Evolutionary conservation across 1,284 basidiomycete genomes (phyloP).

Genomic region (Ceratobasidium papillatum): DNA sequence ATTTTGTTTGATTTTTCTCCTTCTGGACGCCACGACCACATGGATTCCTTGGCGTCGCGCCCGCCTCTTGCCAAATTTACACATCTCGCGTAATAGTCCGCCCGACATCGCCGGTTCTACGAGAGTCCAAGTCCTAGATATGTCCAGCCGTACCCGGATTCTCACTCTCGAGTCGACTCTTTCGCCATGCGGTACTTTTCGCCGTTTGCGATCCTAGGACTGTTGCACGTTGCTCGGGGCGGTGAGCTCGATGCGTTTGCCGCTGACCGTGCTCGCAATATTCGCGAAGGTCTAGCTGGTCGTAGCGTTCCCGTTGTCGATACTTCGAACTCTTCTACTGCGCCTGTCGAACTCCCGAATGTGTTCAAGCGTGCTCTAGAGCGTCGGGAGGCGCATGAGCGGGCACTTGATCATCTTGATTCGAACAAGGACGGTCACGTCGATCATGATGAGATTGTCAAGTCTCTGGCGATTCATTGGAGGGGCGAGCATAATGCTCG

Average conservation of each 20-base stretch:
- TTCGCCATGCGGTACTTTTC: slow-evolving; percentile 9
- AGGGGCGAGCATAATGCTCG: neutral
- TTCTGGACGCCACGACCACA: neutral
- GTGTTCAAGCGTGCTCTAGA: neutral
- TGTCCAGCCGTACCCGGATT: neutral
- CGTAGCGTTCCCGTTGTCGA: neutral
- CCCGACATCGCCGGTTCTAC: neutral
- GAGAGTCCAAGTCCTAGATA: neutral
- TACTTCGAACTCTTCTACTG: neutral
- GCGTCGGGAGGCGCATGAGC: neutral
- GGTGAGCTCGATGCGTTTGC: slow-evolving; percentile 5
- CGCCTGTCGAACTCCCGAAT: neutral
- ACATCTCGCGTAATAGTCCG: neutral
- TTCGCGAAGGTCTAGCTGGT: neutral
- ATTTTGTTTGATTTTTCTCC: neutral
- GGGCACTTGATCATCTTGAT: neutral
- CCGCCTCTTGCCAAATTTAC: neutral
- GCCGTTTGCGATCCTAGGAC: slow-evolving; percentile 3
- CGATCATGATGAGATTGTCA: neutral
- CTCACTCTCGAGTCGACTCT: neutral
- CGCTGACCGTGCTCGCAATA: neutral
- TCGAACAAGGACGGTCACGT: slow-evolving; percentile 4
- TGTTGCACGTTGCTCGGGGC: slow-evolving; percentile 4
- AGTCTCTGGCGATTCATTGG: slow-evolving; percentile 2
- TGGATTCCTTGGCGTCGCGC: neutral